Base-by-base conservation (phyloP, 225 moss, liverwort and hornwort species). In the Bryum argenteum region DNA sequence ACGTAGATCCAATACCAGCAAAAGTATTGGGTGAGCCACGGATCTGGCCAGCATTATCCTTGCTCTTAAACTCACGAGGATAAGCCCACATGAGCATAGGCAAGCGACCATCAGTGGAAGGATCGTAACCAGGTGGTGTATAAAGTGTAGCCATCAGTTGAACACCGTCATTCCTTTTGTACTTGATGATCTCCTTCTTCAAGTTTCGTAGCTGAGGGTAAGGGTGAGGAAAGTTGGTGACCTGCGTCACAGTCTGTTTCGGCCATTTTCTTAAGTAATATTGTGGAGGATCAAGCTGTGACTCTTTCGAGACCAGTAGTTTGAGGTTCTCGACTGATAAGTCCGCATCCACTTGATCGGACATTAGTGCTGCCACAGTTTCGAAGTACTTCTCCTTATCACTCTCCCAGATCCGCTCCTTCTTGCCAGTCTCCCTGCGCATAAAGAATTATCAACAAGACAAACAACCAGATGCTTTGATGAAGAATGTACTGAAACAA, bases 21-120 rank as follows among this genome's bases (percentile, higher is more conserved):
- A 94, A 98, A 26, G 94, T 90, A 73, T 94, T 83, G 50, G 86
- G 94, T 58, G 98, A 98, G 8, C 98, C 92, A 59, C 92, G 76
- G 92, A 92, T 98, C 67, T 98, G 98, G 39, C 94, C 88, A 68
- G 94, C 94, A 69, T 94, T 92, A 69, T 94, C 98, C 72, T 92
- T 98, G 66, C 77, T 94, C 66, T 98, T 98, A 63, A 98, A 98
- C 69, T 98, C 98, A n/a, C 94, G 86, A 50, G 94, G 98, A 79
- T 98, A 98, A 37, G 98, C 98, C 98, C 98, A 98, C 75, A 98
- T 76, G 13, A 98, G 88, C 70, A 86, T 88, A 50, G 94, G 92
- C 55, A 92, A 76, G 58, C 88, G 88, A 10, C 94, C 98, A 28
- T 98, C 89, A 44, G 79, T 90, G 1, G 43, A 78, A 72, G 91